Evolutionary conservation across 768 basidiomycete species (phyloP), one percentile per base, ranked within the genome.

Genomic region (Termitomyces sp.): DNA sequence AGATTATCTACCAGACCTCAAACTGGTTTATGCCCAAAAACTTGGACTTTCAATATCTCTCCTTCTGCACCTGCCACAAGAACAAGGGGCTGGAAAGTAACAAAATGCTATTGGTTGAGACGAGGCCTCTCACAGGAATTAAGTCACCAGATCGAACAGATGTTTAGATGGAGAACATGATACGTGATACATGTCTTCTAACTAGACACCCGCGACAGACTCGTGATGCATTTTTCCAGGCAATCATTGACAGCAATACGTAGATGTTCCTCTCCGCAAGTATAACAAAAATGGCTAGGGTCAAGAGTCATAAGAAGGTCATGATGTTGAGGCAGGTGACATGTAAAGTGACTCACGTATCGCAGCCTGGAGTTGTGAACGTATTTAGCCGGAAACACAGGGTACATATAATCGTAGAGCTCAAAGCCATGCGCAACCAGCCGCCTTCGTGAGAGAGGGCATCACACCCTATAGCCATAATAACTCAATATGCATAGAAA

Each of bases 351-450:
- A 60, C 73, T 67, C 48, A 73, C 60, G 77, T 75, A 59, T 84
- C 82, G 65, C 84, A 85, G n/a, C 77, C 81, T 1, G 81, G 80
- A 4, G 81, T 38, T 11, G 77, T n/a, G n/a, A n/a, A n/a, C n/a
- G n/a, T n/a, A n/a, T n/a, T n/a, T n/a, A n/a, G n/a, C n/a, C n/a
- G n/a, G n/a, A n/a, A n/a, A n/a, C n/a, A n/a, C n/a, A 34, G 17
- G n/a, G 5, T 23, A 9, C 43, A 29, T 29, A 19, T 42, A 23
- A 37, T 51, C 14, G 3, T 12, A 19, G 51, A 53, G 59, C 82
- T 69, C 19, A 82, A 83, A 58, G 74, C 73, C 77, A 85, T 85
- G 64, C 85, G 82, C 54, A 82, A 78, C 54, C 84, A 85, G 2
- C 84, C 84, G 17, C 66, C 68, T 10, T 73, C 71, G 62, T 80